Evolutionary conservation across 1,284 basidiomycete species (phyloP), one percentile per base, ranked within the genome.

Genomic region (Takashimella tepidaria): DNA sequence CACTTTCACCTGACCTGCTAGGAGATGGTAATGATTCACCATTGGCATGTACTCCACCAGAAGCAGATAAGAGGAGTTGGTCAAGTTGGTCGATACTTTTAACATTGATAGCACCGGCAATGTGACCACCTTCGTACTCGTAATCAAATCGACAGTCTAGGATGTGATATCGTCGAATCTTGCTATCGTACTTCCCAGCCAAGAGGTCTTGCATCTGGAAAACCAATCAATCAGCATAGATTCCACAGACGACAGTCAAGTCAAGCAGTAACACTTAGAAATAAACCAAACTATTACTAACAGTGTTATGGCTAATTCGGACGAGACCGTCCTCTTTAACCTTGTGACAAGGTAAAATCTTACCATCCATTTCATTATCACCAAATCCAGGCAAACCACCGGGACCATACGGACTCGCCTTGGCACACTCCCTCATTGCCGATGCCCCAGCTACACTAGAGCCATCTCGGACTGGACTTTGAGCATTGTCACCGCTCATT

Each of bases 91-190:
- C 76, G 11, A 86, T 84, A n/a, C 85, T 89, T 70, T 89, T 89
- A 66, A 98, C 84, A 72, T 98, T 98, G 73, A 93, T 80, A 2
- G 96, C 93, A 16, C 92, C 89, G 3, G 83, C 83, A 57, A 98
- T 85, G 76, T 98, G 95, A 0, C 95, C 96, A 11, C 95, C 95
- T 47, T 83, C 81, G 73, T 87, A 97, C 77, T 99, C 96, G 70
- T 97, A 99, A 61, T 92, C 90, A 74, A 98, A 99, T 24, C 95
- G 88, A 74, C 96, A 98, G 77, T 99, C 95, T 66, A 99, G 86
- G 52, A 99, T 77, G 58, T 87, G 81, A 72, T 81, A 93, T 45
- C 83, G 79, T 41, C 80, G 79, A 58, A 93, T 84, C 60, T 81
- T 76, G 24, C 80, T 68, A 51, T 83, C 74, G 70, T 83, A 96